Percentiles rank a stretch among this genome's conserved stretches.
Evolutionary conservation across 257 asterid genomes (phyloP).

Genomic region (Solanum pinnatisectum): DNA sequence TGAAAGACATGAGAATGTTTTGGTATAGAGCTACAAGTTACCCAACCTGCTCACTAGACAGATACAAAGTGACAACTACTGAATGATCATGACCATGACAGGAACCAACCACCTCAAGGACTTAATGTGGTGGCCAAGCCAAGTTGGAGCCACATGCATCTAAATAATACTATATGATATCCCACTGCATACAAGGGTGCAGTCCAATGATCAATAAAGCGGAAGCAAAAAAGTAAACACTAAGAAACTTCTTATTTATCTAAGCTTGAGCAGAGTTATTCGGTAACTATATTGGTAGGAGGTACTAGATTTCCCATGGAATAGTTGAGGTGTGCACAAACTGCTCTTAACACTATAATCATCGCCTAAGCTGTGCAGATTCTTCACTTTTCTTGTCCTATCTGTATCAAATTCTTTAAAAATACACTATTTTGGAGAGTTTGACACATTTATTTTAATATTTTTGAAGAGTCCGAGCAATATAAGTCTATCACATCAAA

Average conservation of each 20-base stretch:
- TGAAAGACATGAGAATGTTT: neutral
- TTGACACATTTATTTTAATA: no score
- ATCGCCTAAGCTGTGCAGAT: neutral
- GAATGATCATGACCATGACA: neutral
- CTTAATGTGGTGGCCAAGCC: neutral
- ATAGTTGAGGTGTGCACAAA: neutral
- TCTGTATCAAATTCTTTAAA: rapidly evolving
- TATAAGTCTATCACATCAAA: neutral
- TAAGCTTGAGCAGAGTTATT: neutral
- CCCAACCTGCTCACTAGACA: neutral
- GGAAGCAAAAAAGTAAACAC: neutral
- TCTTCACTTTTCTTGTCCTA: no score
- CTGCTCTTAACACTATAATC: neutral
- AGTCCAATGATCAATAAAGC: neutral
- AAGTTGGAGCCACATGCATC: neutral
- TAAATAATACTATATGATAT: neutral
- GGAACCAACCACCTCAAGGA: neutral
- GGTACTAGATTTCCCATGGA: neutral
- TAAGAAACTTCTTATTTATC: neutral
- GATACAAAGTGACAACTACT: neutral
- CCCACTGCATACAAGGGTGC: neutral
- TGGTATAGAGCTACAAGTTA: neutral
- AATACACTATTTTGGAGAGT: no score
- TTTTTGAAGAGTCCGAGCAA: neutral
- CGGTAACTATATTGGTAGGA: neutral